Evolutionary conservation across 2,329 filamentous ascomycete genomes (phyloP).

Genomic region (Pseudogymnoascus sp.): DNA sequence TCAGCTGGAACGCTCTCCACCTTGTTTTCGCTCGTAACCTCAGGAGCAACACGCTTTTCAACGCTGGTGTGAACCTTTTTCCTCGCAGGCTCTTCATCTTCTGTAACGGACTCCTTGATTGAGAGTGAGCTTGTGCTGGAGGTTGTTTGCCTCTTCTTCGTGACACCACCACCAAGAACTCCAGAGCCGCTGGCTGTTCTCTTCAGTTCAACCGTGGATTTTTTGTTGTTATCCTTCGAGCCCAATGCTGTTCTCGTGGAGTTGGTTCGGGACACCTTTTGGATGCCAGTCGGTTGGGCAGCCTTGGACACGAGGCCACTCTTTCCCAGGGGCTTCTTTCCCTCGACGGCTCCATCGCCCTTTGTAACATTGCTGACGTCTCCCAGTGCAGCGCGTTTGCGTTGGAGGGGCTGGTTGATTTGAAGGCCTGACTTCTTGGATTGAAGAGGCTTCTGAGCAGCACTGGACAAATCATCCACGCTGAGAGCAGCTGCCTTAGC

Average conservation of each 20-base stretch:
- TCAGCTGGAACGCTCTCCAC: constrained; percentile 21
- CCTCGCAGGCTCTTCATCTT: constrained; percentile 59
- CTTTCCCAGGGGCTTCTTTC: constrained; percentile 66
- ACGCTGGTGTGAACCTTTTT: constrained; percentile 55
- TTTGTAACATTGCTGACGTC: constrained; percentile 96
- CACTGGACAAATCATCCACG: constrained; percentile 50
- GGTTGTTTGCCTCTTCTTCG: constrained; percentile 61
- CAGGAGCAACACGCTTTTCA: constrained; percentile 35
- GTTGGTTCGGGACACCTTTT: constrained; percentile 55
- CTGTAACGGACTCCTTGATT: constrained; percentile 52
- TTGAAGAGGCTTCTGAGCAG: constrained; percentile 56
- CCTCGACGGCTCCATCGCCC: constrained; percentile 53
- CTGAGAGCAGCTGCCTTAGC: constrained; percentile 75
- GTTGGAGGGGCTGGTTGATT: constrained; percentile 41
- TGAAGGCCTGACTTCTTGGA: constrained; percentile 55
- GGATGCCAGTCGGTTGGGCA: constrained; percentile 70
- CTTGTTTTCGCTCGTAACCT: constrained; percentile 33
- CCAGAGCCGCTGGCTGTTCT: constrained; percentile 65
- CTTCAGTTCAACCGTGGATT: constrained; percentile 53
- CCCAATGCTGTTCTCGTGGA: constrained; percentile 55
- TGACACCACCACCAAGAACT: constrained; percentile 47
- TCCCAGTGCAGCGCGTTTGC: constrained; percentile 77
- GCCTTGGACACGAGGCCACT: constrained; percentile 69
- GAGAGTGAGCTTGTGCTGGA: constrained; percentile 43
- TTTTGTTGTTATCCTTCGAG: constrained; percentile 62